phyloP scores from a whole-genome alignment of 495 filamentous ascomycete species.

The Tuber calosporum region DNA sequence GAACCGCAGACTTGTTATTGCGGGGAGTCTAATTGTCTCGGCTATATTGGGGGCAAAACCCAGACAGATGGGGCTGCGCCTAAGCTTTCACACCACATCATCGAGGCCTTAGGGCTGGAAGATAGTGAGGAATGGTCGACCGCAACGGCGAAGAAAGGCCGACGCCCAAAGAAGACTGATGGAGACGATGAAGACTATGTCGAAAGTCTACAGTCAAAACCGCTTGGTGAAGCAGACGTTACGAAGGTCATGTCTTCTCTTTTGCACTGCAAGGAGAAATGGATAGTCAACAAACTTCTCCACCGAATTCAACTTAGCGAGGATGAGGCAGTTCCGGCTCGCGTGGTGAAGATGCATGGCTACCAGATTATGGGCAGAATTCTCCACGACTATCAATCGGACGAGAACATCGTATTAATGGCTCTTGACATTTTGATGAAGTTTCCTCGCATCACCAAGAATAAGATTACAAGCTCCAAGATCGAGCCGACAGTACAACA shows the following conservation, averaged over 20 bases:
- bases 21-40: slow-evolving; percentile 87
- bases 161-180: slow-evolving; percentile 77
- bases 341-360: slow-evolving; percentile 91
- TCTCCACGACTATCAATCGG: slow-evolving; percentile 74
- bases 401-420: slow-evolving; percentile 80
- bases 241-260: slow-evolving; percentile 98
- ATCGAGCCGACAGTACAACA: slow-evolving; percentile 77
- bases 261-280: slow-evolving; percentile 98
- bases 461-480: slow-evolving; percentile 95
- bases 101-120: slow-evolving; percentile 84
- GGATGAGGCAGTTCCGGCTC: slow-evolving; percentile 78
- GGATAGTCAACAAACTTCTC: slow-evolving; percentile 95
- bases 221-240: slow-evolving; percentile 70
- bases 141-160: slow-evolving; percentile 74
- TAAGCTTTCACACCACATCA: slow-evolving; percentile 79
- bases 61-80: slow-evolving; percentile 85
- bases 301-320: slow-evolving; percentile 81
- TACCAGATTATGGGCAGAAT: slow-evolving; percentile 88
- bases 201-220: slow-evolving; percentile 76
- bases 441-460: slow-evolving; percentile 84
- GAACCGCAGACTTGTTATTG: slow-evolving; percentile 97
- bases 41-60: slow-evolving; percentile 94
- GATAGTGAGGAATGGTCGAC: slow-evolving; percentile 89
- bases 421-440: slow-evolving; percentile 82
- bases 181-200: slow-evolving; percentile 97